Evolutionary conservation across 176 grass and related monocot species (phyloP).

Genomic region (Cenchrus purpureus): DNA sequence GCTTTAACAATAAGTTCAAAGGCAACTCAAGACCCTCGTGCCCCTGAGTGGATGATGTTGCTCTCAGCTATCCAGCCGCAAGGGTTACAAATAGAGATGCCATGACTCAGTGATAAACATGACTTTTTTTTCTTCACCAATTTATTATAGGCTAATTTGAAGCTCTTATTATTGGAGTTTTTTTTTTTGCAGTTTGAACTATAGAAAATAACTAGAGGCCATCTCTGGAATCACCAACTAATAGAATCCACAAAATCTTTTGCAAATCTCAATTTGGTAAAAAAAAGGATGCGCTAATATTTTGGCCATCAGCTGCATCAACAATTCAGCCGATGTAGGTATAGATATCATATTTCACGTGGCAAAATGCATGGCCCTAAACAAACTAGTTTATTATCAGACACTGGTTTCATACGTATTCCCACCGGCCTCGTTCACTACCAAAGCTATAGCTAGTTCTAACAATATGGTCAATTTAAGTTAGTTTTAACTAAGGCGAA

Average conservation of each 20-base stretch:
- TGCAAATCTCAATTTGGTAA: not conserved
- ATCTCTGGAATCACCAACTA: not conserved
- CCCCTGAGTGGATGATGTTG: not conserved
- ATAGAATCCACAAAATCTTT: not conserved
- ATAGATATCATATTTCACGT: no score
- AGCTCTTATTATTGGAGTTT: not conserved
- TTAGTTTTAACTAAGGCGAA: not conserved
- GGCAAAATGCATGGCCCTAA: not conserved
- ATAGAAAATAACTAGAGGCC: no score
- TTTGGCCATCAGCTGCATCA: not conserved
- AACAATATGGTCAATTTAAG: not conserved
- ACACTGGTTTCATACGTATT: not conserved
- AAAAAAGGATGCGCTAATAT: not conserved
- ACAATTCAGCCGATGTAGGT: no score
- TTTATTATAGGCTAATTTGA: not conserved
- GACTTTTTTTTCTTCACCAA: not conserved
- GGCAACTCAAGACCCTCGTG: not conserved
- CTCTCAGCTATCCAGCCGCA: not conserved
- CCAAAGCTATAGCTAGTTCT: not conserved
- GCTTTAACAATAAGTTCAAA: not conserved
- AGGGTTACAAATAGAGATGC: not conserved
- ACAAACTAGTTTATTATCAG: not conserved
- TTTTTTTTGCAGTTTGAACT: no score
- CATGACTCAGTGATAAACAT: not conserved
- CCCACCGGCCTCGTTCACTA: not conserved